Percentiles rank a stretch among this genome's conserved stretches.
phyloP scores from a whole-genome alignment of 495 filamentous ascomycete species.

The Astrocystis sublimbata region DNA sequence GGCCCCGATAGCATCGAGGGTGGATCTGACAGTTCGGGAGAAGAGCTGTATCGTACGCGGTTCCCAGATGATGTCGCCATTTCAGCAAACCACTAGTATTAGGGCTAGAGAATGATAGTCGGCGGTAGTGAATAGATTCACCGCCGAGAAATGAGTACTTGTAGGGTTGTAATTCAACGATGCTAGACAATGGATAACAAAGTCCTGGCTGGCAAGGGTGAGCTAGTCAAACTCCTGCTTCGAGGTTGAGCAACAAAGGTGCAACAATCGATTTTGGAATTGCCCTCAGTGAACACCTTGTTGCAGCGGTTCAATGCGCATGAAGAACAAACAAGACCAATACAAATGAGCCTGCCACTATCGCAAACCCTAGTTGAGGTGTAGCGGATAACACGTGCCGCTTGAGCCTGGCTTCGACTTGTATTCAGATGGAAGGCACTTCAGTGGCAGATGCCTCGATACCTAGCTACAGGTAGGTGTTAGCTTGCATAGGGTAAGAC shows the following conservation, averaged over 20 bases:
- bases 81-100: background rate
- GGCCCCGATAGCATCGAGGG: slow-evolving; percentile 33
- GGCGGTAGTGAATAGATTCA: background rate
- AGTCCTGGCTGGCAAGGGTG: no score
- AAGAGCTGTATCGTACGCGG: slow-evolving; percentile 28
- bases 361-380: background rate
- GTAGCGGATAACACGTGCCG: slow-evolving; percentile 13
- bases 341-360: background rate
- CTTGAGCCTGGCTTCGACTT: no score
- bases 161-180: background rate
- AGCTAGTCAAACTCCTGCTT: background rate
- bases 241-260: background rate
- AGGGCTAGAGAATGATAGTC: background rate
- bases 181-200: slow-evolving; percentile 1
- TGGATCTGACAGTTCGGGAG: slow-evolving; percentile 34
- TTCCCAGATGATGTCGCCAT: slow-evolving; percentile 31
- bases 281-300: background rate
- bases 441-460: slow-evolving; percentile 1
- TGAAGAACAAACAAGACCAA: background rate
- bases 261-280: background rate
- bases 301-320: background rate
- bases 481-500: background rate
- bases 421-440: background rate
- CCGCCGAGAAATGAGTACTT: background rate
- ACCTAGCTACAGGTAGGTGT: background rate